Base-by-base conservation (phyloP, 768 basidiomycete genomes). In the Lactifluus volemus region DNA sequence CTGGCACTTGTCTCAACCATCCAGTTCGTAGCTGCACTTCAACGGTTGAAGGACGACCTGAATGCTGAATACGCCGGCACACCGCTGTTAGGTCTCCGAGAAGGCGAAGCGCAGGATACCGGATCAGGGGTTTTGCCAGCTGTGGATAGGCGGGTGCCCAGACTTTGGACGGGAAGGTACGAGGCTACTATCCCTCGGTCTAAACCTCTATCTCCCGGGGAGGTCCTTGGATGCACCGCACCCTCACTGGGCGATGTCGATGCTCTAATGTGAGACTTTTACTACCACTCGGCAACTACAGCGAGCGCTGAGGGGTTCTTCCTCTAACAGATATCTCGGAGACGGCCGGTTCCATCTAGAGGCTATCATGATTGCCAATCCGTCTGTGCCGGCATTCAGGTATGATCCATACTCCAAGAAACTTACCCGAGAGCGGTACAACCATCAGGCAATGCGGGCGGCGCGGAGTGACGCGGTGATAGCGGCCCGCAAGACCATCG, bases 321-420 rank as follows among this genome's bases (percentile, higher is more conserved):
- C n/a, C 38, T 21, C 39, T n/a, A 12, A 51, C 61, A 97, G 94
- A 68, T 99, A 98, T 72, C 82, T 99, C 30, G 97, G 97, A 17
- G 97, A 99, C 68, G 97, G 97, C 21, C 88, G 97, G 10, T 99
- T 99, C 77, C 97, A 98, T 71, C 81, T 98, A 17, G 97, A 99
- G 73, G 90, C 92, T 14, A 94, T 98, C 71, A 99, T 99, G 97
- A 97, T 99, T 61, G 93, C 94, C n/a, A 99, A 99, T 71, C 97
- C 97, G 0, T 73, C 81, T 34, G 80, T 98, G 17, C 94, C 97
- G 11, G 95, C 97, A 0, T 99, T 97, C 75, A 84, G 97, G 21
- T 99, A 98, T 73, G 97, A 98, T 70, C 97, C 97, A 4, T 99
- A 98, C 73, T 92, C 93, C 21, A 99, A 99, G 73, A 97, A 94